These are phyloP conservation scores for Krasilnikovozyma curviuscula DNA, from an alignment of 768 basidiomycete genomes.

Conservation along the genomic window DNA sequence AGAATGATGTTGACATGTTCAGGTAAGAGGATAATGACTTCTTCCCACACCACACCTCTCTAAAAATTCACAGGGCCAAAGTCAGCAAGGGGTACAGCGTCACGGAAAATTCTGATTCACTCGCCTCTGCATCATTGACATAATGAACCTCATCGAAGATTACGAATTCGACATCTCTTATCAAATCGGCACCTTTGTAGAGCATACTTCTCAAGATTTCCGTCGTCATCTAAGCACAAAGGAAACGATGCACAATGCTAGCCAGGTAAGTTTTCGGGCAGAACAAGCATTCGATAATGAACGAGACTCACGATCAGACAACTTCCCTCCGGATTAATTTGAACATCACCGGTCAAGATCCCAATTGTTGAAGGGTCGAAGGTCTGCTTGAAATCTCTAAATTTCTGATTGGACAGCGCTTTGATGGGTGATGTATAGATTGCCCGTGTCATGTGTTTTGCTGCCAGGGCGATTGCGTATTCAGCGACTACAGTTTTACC, in stretches of 20 bases:
- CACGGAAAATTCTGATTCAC: constrained; percentile 8
- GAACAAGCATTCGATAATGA: not conserved
- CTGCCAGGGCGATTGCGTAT: constrained; percentile 90
- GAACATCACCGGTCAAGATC: constrained; percentile 94
- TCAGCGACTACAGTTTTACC: constrained; percentile 99
- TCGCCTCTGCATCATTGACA: constrained; percentile 93
- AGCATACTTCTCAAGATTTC: constrained; percentile 90
- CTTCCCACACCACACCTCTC: constrained; percentile 99
- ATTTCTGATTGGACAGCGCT: constrained; percentile 95
- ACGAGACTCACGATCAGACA: constrained; percentile 74
- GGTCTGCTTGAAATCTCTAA: constrained; percentile 92
- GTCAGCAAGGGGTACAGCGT: constrained; percentile 9
- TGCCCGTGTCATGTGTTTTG: constrained; percentile 99
- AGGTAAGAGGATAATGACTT: constrained; percentile 98
- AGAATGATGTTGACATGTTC: constrained; percentile 97
- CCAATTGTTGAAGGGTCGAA: constrained; percentile 82
- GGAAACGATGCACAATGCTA: not conserved
- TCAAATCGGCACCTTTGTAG: constrained; percentile 94
- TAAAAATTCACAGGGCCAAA: constrained; percentile 27
- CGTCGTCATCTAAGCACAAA: constrained; percentile 33
- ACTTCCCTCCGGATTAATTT: constrained; percentile 93
- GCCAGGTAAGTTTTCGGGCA: not conserved
- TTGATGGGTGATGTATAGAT: constrained; percentile 99
- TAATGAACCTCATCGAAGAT: constrained; percentile 99
- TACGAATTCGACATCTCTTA: constrained; percentile 96